A percentile compares a stretch with the other conserved stretches of the same genome.
These are phyloP conservation scores for Citrus hindsii DNA, from an alignment of 345 rosid species.

Conservation along the genomic window DNA sequence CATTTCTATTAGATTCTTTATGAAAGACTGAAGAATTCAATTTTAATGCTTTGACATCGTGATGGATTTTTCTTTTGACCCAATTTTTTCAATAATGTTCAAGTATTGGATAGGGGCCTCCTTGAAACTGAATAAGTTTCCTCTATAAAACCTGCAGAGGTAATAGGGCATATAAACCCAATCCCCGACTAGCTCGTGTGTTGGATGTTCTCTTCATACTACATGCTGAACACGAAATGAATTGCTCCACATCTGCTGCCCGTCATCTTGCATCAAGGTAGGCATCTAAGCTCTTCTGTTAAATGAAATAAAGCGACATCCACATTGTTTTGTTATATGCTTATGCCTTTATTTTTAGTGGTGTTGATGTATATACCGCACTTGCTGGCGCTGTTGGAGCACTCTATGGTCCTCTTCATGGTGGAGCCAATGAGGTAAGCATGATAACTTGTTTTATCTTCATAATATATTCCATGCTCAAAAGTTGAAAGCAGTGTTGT, in stretches of 20 bases:
- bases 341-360: slow-evolving; percentile 40
- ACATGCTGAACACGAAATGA: slow-evolving; percentile 99
- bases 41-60: not conserved
- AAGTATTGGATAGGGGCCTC: not conserved
- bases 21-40: not conserved
- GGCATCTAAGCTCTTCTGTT: slow-evolving; percentile 2
- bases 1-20: not conserved
- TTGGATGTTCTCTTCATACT: slow-evolving; percentile 85
- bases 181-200: slow-evolving; percentile 89
- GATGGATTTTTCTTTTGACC: not conserved
- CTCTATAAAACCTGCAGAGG: slow-evolving; percentile 52
- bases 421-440: slow-evolving; percentile 94
- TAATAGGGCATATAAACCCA: slow-evolving; percentile 77
- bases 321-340: not conserved
- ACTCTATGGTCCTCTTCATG: slow-evolving; percentile 96
- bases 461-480: not conserved
- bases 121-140: not conserved
- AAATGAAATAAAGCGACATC: not conserved
- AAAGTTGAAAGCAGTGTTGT: not conserved
- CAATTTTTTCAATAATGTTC: not conserved
- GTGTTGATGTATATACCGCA: slow-evolving; percentile 91
- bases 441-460: slow-evolving; percentile 7
- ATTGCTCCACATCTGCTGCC: slow-evolving; percentile 94
- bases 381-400: slow-evolving; percentile 98
- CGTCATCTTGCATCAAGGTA: slow-evolving; percentile 98